phyloP scores from a whole-genome alignment of 495 filamentous ascomycete genomes.

The Daldinia concentrica region DNA sequence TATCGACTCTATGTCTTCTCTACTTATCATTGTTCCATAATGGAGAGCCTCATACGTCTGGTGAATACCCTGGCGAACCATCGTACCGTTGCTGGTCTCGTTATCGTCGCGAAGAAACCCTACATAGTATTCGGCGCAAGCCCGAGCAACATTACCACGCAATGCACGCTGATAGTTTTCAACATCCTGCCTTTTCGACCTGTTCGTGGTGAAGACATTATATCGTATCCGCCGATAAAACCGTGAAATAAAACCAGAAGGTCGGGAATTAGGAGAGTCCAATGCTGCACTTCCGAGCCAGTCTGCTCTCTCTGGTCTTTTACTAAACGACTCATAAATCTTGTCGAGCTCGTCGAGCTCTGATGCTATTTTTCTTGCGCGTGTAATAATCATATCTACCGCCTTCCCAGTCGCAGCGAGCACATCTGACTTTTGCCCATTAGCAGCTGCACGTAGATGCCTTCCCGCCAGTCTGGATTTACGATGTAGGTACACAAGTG shows the following conservation, averaged over 20 bases:
- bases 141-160: not conserved
- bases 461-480: not conserved
- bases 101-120: not conserved
- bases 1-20: not conserved
- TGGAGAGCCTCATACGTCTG: not conserved
- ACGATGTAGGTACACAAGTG: not conserved
- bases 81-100: not conserved
- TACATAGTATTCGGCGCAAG: not conserved
- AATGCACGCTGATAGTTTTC: not conserved
- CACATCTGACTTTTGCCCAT: not conserved
- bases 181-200: not conserved
- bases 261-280: too few relatives aligned
- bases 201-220: not conserved
- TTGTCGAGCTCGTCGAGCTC: not conserved
- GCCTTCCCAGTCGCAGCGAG: not conserved
- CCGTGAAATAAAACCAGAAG: not conserved
- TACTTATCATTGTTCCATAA: not conserved
- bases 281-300: not conserved
- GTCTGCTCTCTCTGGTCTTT: not conserved
- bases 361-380: not conserved
- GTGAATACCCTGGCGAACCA: not conserved
- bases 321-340: not conserved
- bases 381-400: not conserved
- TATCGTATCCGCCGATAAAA: not conserved
- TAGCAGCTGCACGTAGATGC: not conserved